Evolutionary conservation across 495 filamentous ascomycete genomes (phyloP).

Genomic region (Neurospora terricola): DNA sequence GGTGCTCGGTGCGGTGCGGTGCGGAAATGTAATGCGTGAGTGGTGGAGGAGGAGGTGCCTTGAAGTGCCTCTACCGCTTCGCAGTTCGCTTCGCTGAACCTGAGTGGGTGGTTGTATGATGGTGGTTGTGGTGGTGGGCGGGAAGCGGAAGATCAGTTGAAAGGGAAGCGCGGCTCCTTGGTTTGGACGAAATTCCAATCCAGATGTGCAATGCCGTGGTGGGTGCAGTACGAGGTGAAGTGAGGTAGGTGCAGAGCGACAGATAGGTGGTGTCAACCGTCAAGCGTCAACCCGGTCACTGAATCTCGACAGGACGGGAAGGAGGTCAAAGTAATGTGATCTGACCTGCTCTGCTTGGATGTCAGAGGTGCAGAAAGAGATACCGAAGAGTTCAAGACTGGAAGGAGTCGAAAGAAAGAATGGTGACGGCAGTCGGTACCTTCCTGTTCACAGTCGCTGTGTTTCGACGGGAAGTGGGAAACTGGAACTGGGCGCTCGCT

Average conservation of each 20-base stretch:
- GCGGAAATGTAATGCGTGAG: not conserved
- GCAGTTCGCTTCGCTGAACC: not conserved
- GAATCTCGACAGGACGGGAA: not conserved
- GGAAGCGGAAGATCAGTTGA: not conserved
- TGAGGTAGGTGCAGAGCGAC: not conserved
- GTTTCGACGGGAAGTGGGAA: not conserved
- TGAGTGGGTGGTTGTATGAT: not conserved
- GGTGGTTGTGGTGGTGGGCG: not conserved
- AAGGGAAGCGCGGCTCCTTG: not conserved
- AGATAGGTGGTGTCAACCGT: not conserved
- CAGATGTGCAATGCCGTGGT: not conserved
- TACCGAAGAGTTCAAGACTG: not conserved
- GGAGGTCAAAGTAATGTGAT: not conserved
- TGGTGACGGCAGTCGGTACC: not conserved
- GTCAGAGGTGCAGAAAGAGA: not conserved
- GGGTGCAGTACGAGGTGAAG: not conserved
- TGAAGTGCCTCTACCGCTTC: not conserved
- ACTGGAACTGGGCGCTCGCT: not conserved
- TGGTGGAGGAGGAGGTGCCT: not conserved
- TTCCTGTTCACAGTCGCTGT: not conserved
- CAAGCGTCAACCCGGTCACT: not conserved
- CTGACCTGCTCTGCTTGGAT: not conserved
- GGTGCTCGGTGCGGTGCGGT: not conserved
- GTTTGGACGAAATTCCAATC: not conserved
- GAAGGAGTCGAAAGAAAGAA: not conserved